A percentile compares a stretch with the other conserved stretches of the same genome.
Evolutionary conservation across 768 basidiomycete genomes (phyloP).

Genomic region (Leccinellum rugosiceps): DNA sequence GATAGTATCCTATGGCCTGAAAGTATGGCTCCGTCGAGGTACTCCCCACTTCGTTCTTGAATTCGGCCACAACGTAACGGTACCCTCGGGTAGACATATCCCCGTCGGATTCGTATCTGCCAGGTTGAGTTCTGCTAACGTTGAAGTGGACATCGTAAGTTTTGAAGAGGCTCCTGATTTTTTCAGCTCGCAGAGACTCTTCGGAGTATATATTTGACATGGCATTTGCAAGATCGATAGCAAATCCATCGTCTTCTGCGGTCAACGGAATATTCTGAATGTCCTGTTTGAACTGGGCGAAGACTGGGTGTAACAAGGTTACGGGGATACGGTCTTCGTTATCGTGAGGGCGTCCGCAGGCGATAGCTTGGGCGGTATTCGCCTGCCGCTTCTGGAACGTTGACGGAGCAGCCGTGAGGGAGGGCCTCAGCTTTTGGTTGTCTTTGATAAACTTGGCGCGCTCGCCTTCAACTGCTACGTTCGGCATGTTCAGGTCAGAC

Average conservation of each 20-base stretch:
- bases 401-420: not conserved
- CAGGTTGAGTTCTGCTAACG: no score
- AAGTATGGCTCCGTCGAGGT: slow-evolving; percentile 23
- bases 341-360: not conserved
- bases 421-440: not conserved
- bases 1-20: slow-evolving; percentile 21
- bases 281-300: not conserved
- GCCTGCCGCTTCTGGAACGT: not conserved
- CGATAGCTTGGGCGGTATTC: not conserved
- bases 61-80: slow-evolving; percentile 13
- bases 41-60: slow-evolving; percentile 22
- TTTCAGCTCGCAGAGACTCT: not conserved
- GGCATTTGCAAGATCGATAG: not conserved
- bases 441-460: not conserved
- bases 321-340: not conserved
- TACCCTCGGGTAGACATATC: not conserved
- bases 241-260: not conserved
- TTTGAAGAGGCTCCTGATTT: no score
- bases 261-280: not conserved
- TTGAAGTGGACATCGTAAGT: no score
- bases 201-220: not conserved
- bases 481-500: not conserved
- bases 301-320: not conserved
- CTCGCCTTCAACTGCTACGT: not conserved
- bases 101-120: not conserved